phyloP scores from a whole-genome alignment of 176 grass and related monocot species.

The Areca catechu region DNA sequence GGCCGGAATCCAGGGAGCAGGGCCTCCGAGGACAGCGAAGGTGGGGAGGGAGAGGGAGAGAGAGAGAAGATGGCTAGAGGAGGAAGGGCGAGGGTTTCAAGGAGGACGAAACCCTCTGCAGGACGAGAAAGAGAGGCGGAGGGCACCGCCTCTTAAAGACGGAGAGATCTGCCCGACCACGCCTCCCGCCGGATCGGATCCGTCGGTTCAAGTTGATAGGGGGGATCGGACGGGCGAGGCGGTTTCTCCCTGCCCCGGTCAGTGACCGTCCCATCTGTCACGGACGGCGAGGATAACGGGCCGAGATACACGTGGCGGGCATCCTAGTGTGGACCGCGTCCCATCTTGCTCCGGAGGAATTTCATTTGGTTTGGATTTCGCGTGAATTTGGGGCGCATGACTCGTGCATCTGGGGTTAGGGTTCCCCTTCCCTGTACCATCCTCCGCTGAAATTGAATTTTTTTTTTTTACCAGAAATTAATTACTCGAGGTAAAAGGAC shows the following conservation, averaged over 20 bases:
- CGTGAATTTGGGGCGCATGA: neutral
- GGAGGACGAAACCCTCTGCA: neutral
- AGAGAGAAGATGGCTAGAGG: too few relatives aligned
- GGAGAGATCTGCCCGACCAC: slow-evolving; percentile 4
- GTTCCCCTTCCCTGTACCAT: too few relatives aligned
- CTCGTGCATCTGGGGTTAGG: neutral
- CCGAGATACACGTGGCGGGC: neutral
- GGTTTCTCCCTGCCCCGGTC: neutral
- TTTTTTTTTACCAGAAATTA: too few relatives aligned
- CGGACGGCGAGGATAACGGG: neutral
- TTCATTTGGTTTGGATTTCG: neutral
- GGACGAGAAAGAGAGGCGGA: neutral
- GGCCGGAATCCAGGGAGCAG: neutral
- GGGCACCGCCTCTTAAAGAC: slow-evolving; percentile 8
- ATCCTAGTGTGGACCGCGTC: neutral
- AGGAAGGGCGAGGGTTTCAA: neutral
- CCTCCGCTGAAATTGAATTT: too few relatives aligned
- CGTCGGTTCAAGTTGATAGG: neutral
- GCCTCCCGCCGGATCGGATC: neutral
- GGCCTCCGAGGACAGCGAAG: too few relatives aligned
- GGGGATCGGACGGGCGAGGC: neutral
- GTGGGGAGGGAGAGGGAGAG: neutral
- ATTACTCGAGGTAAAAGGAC: too few relatives aligned
- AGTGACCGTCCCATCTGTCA: neutral
- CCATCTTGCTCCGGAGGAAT: neutral